phyloP scores from a whole-genome alignment of 257 asterid species.

The Forsythia viridissima region DNA sequence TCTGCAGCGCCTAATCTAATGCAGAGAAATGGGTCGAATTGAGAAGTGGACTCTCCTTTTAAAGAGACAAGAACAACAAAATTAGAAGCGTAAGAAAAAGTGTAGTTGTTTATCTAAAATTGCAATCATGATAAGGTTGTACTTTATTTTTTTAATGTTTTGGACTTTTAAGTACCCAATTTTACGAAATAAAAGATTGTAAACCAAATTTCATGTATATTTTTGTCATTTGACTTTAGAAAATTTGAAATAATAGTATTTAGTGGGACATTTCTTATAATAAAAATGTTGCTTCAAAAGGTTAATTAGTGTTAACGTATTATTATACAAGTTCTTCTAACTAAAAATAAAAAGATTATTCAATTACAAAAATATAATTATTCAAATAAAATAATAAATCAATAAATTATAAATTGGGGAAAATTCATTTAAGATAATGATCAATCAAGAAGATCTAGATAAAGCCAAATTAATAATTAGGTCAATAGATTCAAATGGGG shows the following conservation, averaged over 20 bases:
- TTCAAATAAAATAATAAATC: neutral
- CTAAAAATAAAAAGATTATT: neutral
- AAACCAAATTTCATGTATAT: too few species aligned
- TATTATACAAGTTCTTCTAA: neutral
- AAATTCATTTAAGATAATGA: neutral
- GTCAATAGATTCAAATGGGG: neutral
- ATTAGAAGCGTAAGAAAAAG: accelerated
- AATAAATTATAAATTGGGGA: neutral
- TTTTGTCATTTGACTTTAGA: too few species aligned
- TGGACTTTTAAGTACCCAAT: too few species aligned
- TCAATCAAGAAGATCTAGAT: neutral
- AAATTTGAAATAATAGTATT: neutral
- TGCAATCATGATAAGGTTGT: too few species aligned
- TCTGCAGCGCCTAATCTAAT: too few species aligned
- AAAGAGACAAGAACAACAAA: too few species aligned
- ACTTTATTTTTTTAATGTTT: too few species aligned
- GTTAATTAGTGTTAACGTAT: neutral
- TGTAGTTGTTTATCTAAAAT: too few species aligned
- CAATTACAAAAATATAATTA: neutral
- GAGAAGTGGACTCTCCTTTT: too few species aligned
- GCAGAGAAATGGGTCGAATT: too few species aligned
- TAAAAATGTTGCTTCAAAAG: neutral
- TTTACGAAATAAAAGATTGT: too few species aligned
- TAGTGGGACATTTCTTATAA: neutral
- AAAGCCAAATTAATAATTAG: neutral